phyloP scores from a whole-genome alignment of 148 eudicot genomes.

The Dianthus caryophyllus region DNA sequence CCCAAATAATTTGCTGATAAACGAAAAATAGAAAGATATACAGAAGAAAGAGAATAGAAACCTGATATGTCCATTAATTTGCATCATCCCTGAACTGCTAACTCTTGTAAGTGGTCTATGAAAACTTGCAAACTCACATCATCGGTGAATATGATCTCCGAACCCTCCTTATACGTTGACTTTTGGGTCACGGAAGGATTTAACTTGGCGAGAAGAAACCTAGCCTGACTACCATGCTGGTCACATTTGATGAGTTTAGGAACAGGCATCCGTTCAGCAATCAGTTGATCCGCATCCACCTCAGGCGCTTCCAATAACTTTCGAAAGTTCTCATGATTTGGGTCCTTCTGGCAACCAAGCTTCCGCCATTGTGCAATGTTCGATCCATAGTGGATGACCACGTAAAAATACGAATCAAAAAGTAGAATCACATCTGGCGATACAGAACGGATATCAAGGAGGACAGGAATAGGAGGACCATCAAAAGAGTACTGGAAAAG shows the following conservation, averaged over 20 bases:
- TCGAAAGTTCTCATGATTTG: slow-evolving; percentile 69
- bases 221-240: slow-evolving; percentile 94
- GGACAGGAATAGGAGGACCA: slow-evolving; percentile 86
- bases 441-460: slow-evolving; percentile 76
- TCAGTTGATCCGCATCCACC: slow-evolving; percentile 73
- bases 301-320: slow-evolving; percentile 82
- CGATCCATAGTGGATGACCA: slow-evolving; percentile 85
- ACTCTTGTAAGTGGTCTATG: slow-evolving; percentile 76
- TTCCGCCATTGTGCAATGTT: slow-evolving; percentile 89
- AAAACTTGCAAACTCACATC: slow-evolving; percentile 92
- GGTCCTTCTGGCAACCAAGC: slow-evolving; percentile 77
- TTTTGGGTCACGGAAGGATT: slow-evolving; percentile 94
- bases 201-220: slow-evolving; percentile 92
- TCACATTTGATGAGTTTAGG: slow-evolving; percentile 81
- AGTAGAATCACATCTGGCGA: slow-evolving; percentile 85
- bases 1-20: background rate
- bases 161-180: slow-evolving; percentile 51
- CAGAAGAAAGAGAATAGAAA: slow-evolving; percentile 10
- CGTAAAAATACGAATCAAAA: slow-evolving; percentile 84
- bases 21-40: background rate
- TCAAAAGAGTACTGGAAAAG: slow-evolving; percentile 89
- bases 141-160: slow-evolving; percentile 79
- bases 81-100: slow-evolving; percentile 80
- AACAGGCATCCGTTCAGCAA: slow-evolving; percentile 70
- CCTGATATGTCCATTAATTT: slow-evolving; percentile 16